Percentiles rank a stretch among this genome's conserved stretches.
phyloP scores from a whole-genome alignment of 495 filamentous ascomycete species.

The Trichoderma asperelloides region DNA sequence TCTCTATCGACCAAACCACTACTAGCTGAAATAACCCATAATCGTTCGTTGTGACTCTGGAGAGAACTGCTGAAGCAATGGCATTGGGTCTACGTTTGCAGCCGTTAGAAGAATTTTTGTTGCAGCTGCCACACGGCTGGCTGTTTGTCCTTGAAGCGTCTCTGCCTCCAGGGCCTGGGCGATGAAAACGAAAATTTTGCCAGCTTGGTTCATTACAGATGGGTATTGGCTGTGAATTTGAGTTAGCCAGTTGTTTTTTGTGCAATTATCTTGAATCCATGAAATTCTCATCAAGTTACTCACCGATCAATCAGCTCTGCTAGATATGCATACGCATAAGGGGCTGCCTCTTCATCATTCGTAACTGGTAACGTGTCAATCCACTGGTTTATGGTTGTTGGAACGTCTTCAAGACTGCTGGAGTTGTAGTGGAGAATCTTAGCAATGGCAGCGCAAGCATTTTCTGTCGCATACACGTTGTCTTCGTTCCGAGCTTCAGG shows the following conservation, averaged over 20 bases:
- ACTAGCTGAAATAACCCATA: conserved; percentile 49
- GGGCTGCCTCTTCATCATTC: conserved; percentile 95
- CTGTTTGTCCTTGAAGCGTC: conserved; percentile 76
- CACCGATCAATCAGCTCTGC: conserved; percentile 89
- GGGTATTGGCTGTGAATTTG: conserved; percentile 65
- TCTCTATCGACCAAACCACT: not conserved
- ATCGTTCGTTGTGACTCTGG: conserved; percentile 71
- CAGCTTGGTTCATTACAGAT: conserved; percentile 62
- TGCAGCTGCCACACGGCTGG: conserved; percentile 58
- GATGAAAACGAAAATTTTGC: conserved; percentile 72
- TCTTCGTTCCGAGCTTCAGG: conserved; percentile 80
- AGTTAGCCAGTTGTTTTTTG: not conserved
- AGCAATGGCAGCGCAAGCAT: conserved; percentile 91
- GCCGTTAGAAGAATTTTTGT: conserved; percentile 63
- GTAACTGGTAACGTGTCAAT: conserved; percentile 81
- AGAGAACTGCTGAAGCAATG: conserved; percentile 58
- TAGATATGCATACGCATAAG: conserved; percentile 90
- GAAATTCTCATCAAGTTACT: conserved; percentile 28
- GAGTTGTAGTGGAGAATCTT: conserved; percentile 89
- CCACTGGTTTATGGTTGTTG: conserved; percentile 71
- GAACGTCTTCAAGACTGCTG: conserved; percentile 59
- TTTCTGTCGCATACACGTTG: conserved; percentile 92
- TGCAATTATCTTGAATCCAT: not conserved
- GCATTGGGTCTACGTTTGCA: conserved; percentile 60
- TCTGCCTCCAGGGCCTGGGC: conserved; percentile 83